A percentile compares a stretch with the other conserved stretches of the same genome.
Evolutionary conservation across 768 basidiomycete genomes (phyloP).

Genomic region (Leccinum longicurvipes): DNA sequence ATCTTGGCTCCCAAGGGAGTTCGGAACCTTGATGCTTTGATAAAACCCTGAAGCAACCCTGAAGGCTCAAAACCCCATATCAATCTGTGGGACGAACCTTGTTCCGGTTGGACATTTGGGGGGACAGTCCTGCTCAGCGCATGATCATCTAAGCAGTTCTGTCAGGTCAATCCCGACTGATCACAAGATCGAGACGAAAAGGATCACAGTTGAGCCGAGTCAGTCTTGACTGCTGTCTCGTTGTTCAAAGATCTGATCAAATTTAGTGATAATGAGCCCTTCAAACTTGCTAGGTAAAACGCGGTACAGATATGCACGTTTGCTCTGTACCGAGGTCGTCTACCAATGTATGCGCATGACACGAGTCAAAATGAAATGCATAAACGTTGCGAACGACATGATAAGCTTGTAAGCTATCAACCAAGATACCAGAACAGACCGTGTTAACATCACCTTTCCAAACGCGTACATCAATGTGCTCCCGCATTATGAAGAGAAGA

Average conservation of each 20-base stretch:
- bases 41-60: not conserved
- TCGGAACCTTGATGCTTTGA: not conserved
- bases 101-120: not conserved
- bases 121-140: too few species aligned
- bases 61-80: not conserved
- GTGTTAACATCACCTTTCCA: not conserved
- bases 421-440: too few species aligned
- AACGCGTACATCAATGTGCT: not conserved
- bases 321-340: not conserved
- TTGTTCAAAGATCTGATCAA: not conserved
- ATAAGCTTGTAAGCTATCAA: too few species aligned
- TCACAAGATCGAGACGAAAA: not conserved
- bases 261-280: not conserved
- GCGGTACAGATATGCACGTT: not conserved
- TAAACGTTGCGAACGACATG: not conserved
- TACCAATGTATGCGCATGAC: not conserved
- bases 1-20: not conserved
- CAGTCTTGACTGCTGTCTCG: not conserved
- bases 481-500: not conserved
- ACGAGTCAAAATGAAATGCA: not conserved
- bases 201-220: not conserved
- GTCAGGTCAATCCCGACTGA: not conserved
- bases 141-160: not conserved
- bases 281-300: not conserved
- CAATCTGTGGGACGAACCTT: not conserved